phyloP scores from a whole-genome alignment of 2,329 filamentous ascomycete species.

The Fusarium sp. region DNA sequence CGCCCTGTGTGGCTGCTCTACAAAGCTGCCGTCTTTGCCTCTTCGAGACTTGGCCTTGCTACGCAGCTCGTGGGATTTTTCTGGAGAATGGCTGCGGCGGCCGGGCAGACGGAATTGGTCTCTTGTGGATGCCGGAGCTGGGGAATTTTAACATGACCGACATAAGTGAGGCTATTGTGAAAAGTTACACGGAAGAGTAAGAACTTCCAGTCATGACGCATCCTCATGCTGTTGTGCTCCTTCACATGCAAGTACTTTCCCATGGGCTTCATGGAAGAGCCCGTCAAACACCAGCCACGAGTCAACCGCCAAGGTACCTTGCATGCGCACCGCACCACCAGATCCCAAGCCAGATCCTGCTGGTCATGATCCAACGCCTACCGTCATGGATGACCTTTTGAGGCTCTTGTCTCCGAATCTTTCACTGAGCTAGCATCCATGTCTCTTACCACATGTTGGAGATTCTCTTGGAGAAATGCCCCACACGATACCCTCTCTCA shows the following conservation, averaged over 20 bases:
- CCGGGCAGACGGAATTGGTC: conserved; percentile 37
- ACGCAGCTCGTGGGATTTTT: background rate
- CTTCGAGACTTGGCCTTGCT: too few relatives aligned
- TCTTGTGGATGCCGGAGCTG: background rate
- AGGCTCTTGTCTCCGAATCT: conserved; percentile 17
- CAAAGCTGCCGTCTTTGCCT: background rate
- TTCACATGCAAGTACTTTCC: background rate
- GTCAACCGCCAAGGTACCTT: background rate
- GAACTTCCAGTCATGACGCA: background rate
- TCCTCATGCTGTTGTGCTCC: background rate
- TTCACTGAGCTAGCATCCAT: background rate
- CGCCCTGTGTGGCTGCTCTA: background rate
- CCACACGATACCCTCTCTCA: conserved; percentile 22
- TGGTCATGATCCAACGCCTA: background rate
- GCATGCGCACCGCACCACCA: conserved; percentile 19
- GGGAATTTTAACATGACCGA: background rate
- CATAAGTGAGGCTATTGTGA: background rate
- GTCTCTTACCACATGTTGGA: conserved; percentile 7
- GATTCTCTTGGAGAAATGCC: conserved; percentile 26
- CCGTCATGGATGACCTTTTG: conserved; percentile 4
- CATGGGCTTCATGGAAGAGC: background rate
- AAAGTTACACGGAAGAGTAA: background rate
- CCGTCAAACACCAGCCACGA: background rate
- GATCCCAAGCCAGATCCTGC: conserved; percentile 19
- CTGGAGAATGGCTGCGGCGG: conserved; percentile 1